Evolutionary conservation across 1,284 basidiomycete species (phyloP), one percentile per base, ranked within the genome.

Genomic region (Sphaerobolus stellatus): DNA sequence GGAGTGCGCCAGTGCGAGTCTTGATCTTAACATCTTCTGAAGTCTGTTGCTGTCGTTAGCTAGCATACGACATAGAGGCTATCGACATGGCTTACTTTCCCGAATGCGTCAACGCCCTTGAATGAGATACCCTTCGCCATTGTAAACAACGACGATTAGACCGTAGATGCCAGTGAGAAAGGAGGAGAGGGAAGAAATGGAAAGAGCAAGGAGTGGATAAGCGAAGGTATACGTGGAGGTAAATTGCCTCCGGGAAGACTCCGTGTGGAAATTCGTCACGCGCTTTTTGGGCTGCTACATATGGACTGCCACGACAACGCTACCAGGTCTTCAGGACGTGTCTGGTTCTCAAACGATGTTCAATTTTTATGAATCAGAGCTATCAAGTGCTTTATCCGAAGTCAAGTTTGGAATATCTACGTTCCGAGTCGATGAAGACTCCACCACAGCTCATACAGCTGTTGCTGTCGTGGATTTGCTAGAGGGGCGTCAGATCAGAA

Each of bases 11-110:
- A 36, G 92, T 94, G 60, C 91, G 83, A 38, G 95, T 98, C 78
- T 94, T 94, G 75, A 98, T 91, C 76, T 97, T 97, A 60, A 98
- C 94, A 80, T 98, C 94, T 68, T 98, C 94, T 73, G 92, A 92
- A 33, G 94, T 98, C 95, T 96, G 66, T 61, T 53, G 20, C 36
- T 16, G 49, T 11, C 55, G 33, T 52, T 29, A 45, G 59, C 52
- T 50, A 59, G 57, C 51, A 49, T 55, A 55, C n/a, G 16, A 31
- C 50, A 41, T 52, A 36, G 44, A 33, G 46, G 16, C 48, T 14
- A 38, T 44, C 34, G 51, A 30, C 55, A 52, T 52, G 58, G 63
- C 76, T 64, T 66, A 94, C 95, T 86, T 98, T 98, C 61, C 94
- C 95, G 78, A 99, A 99, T 71, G 95, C 96, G 79, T 99, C 95